These are phyloP conservation scores for Aspergillus melleus DNA, from an alignment of 2,329 filamentous ascomycete species.

Conservation along the genomic window DNA sequence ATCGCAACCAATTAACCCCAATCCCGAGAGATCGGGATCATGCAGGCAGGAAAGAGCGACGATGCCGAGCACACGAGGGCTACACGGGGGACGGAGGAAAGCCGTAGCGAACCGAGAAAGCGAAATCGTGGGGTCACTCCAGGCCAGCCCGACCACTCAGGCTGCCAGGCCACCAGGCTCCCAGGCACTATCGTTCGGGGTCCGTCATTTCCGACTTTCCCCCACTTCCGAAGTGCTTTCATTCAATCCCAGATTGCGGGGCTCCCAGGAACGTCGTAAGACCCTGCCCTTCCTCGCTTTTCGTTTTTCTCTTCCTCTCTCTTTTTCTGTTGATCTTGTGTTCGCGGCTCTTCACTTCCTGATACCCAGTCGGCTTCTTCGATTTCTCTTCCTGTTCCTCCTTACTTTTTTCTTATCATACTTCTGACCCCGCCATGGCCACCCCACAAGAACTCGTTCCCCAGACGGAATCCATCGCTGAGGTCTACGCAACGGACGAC, in stretches of 20 bases:
- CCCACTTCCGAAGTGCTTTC: background rate
- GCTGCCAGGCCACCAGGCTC: background rate
- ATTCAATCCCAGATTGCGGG: background rate
- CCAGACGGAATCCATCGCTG: conserved; percentile 69
- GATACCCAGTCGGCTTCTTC: background rate
- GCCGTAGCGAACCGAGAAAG: background rate
- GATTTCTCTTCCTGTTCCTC: background rate
- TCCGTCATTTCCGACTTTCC: background rate
- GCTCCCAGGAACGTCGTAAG: background rate
- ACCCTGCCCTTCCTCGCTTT: background rate
- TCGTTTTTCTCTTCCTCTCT: background rate
- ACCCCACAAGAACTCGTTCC: conserved; percentile 61
- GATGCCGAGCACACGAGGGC: background rate
- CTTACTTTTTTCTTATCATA: background rate
- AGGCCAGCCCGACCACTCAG: background rate
- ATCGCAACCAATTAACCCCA: background rate
- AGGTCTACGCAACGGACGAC: conserved; percentile 80
- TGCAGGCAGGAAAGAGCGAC: background rate
- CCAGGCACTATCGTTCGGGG: background rate
- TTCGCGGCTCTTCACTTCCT: background rate
- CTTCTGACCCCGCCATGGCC: conserved; percentile 31
- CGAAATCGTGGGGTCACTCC: no score
- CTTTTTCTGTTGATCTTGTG: background rate
- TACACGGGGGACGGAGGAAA: background rate
- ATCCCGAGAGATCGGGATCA: background rate